Evolutionary conservation across 805 yeast species (phyloP).

Genomic region (Kuraishia capsulata): DNA sequence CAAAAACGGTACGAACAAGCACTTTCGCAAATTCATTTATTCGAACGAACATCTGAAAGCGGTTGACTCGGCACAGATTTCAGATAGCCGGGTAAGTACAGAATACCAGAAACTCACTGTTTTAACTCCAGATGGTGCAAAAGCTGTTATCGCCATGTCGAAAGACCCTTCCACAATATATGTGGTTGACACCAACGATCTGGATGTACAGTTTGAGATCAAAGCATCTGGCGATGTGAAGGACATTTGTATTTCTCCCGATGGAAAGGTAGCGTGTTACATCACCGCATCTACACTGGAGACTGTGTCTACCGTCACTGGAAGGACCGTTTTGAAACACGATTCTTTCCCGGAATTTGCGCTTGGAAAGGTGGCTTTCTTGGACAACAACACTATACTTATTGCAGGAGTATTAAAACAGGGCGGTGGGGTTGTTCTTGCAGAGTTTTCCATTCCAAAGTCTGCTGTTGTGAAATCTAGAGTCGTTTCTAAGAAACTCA

Average conservation of each 20-base stretch:
- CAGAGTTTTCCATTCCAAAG: conserved; percentile 32
- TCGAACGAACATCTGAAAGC: conserved; percentile 55
- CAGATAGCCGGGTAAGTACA: conserved; percentile 35
- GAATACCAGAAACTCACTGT: conserved; percentile 59
- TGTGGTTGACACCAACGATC: conserved; percentile 45
- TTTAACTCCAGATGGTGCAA: conserved; percentile 47
- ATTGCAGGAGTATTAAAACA: conserved; percentile 34
- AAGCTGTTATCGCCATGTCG: conserved; percentile 65
- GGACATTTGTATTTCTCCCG: conserved; percentile 62
- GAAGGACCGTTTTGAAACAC: conserved; percentile 20
- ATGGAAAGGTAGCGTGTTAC: conserved; percentile 56
- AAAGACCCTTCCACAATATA: conserved; percentile 54
- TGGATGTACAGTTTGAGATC: conserved; percentile 45
- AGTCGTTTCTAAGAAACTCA: conserved; percentile 36
- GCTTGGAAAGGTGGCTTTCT: conserved; percentile 22
- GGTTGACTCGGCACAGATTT: conserved; percentile 50
- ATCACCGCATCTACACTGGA: conserved; percentile 48
- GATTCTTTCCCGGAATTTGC: conserved; percentile 10
- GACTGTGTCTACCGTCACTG: conserved; percentile 40
- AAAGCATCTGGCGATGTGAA: conserved; percentile 44
- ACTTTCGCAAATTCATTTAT: conserved; percentile 55
- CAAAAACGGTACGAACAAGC: conserved; percentile 55
- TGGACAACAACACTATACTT: conserved; percentile 25
- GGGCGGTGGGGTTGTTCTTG: conserved; percentile 33
- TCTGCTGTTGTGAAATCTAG: conserved; percentile 32